Evolutionary conservation across 768 basidiomycete genomes (phyloP), one percentile per base, ranked within the genome.

Genomic region (Tulasnella sp.): DNA sequence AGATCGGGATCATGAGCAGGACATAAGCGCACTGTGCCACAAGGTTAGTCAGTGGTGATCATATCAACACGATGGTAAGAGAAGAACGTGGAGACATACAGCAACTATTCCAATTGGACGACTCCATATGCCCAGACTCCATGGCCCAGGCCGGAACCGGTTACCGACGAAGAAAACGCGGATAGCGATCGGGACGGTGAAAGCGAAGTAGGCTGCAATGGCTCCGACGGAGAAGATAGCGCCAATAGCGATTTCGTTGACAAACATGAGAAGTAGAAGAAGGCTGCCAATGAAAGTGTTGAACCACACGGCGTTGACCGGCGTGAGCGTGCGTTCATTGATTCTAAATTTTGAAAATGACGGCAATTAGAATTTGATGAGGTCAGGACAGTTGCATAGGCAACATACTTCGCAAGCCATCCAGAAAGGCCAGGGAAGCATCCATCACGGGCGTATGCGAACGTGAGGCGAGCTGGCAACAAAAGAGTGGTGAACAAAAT

Each of bases 381-480:
- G 30, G 21, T 45, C 56, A 48, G 21, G 23, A 52, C 30, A 15
- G 17, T 30, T 9, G 47, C 27, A 17, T 9, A 44, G 24, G 34
- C 60, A 59, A 23, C 60, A 29, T 9, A 61, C 47, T n/a, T 48
- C 7, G 47, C 5, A n/a, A 48, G 34, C 7, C 5, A 15, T 5
- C 34, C 34, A 15, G 34, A 38, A 38, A 38, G 34, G 34, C 34
- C 34, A 7, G 34, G 34, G 34, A 38, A 48, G 47, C 47, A 24
- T 24, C 60, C 60, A 34, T 64, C 63, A 30, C 63, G 60, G 17
- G 63, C 60, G 44, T 61, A 61, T 4, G 63, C 61, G 29, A 52
- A 61, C 21, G 60, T 45, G 13, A 64, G 42, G 24, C 60, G 53
- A 42, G 60, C 51, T 24, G 54, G 49, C 11, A 55, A 56, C 21